Evolutionary conservation across 2,329 filamentous ascomycete species (phyloP).

Genomic region (Bipolaris bicolor): DNA sequence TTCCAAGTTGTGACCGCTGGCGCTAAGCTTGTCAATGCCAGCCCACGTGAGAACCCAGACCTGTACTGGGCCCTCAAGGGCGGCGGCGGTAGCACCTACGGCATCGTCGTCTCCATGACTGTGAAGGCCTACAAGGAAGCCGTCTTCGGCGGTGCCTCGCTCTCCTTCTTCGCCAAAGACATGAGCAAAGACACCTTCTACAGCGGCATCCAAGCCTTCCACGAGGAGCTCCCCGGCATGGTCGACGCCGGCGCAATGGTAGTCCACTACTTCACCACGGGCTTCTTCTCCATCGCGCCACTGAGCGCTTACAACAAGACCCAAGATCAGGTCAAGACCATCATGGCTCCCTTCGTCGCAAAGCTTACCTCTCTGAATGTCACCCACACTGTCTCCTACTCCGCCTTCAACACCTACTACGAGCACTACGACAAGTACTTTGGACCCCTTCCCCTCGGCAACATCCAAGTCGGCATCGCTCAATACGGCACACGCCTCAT

Average conservation of each 20-base stretch:
- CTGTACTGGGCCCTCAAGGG: conserved; percentile 39
- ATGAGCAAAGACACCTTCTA: conserved; percentile 23
- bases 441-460: conserved; percentile 27
- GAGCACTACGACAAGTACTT: conserved; percentile 34
- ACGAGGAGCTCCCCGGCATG: conserved; percentile 28
- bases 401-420: conserved; percentile 25
- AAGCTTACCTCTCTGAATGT: conserved; percentile 19
- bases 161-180: conserved; percentile 20
- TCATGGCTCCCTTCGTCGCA: conserved; percentile 26
- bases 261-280: conserved; percentile 24
- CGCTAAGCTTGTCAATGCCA: conserved; percentile 28
- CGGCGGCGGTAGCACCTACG: conserved; percentile 37
- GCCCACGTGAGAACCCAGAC: conserved; percentile 23
- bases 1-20: conserved; percentile 33
- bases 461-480: conserved; percentile 28
- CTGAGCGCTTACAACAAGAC: conserved; percentile 31
- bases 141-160: conserved; percentile 22
- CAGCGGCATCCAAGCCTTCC: conserved; percentile 26
- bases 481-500: conserved; percentile 28
- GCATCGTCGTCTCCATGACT: conserved; percentile 31
- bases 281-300: conserved; percentile 27
- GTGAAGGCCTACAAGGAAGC: conserved; percentile 29
- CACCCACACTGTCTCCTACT: conserved; percentile 21
- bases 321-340: conserved; percentile 17
- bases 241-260: conserved; percentile 27